Evolutionary conservation across 805 yeast genomes (phyloP).

Genomic region (Hanseniaspora nectarophila): DNA sequence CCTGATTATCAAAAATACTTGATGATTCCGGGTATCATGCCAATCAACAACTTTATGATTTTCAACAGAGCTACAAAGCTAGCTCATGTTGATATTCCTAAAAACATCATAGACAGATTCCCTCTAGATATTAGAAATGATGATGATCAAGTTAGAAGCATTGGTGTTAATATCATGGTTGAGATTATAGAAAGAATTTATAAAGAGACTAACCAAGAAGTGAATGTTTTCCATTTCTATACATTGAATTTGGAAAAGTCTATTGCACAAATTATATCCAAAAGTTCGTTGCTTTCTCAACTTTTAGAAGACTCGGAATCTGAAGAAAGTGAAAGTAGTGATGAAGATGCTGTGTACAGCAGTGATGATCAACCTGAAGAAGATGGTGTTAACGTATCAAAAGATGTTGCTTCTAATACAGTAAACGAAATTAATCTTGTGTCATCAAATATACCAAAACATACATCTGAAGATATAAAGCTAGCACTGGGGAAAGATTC

Average conservation of each 20-base stretch:
- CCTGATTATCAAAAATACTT: conserved; percentile 25
- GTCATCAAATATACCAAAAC: neutral
- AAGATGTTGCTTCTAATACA: neutral
- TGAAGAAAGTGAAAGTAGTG: conserved; percentile 4
- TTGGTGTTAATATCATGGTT: conserved; percentile 66
- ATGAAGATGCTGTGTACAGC: conserved; percentile 21
- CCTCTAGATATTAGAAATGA: conserved; percentile 49
- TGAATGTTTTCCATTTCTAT: conserved; percentile 85
- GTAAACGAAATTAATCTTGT: too few relatives aligned
- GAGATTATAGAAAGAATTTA: conserved; percentile 52
- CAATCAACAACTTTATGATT: conserved; percentile 70
- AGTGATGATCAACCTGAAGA: conserved; percentile 17
- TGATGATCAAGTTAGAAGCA: conserved; percentile 64
- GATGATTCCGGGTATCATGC: conserved; percentile 82
- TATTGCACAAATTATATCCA: conserved; percentile 68
- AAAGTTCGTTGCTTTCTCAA: conserved; percentile 41
- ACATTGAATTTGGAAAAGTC: conserved; percentile 87
- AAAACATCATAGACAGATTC: conserved; percentile 38
- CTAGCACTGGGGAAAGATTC: conserved; percentile 20
- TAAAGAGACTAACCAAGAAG: conserved; percentile 40
- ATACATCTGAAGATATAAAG: conserved; percentile 24
- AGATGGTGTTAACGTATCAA: conserved; percentile 7
- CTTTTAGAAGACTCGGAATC: conserved; percentile 31
- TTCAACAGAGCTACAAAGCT: conserved; percentile 81
- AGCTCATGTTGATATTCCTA: conserved; percentile 76